Percentiles rank a stretch among this genome's conserved stretches.
phyloP scores from a whole-genome alignment of 2,329 filamentous ascomycete genomes.

The Cladosporium sp. region DNA sequence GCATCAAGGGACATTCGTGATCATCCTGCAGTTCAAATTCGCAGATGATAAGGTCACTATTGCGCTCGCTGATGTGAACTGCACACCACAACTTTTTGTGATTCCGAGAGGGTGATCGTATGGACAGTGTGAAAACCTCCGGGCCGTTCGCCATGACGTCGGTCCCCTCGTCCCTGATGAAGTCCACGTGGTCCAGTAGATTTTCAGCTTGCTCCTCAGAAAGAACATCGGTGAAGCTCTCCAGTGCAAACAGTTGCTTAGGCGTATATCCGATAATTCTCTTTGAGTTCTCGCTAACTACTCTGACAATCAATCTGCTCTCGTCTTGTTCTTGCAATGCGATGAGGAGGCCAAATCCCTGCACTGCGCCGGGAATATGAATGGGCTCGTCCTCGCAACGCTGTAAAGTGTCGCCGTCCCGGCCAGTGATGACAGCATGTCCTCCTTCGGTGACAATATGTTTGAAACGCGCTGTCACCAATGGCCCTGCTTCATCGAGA shows the following conservation, averaged over 20 bases:
- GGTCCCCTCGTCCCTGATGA: slow-evolving; percentile 78
- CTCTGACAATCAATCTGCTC: slow-evolving; percentile 67
- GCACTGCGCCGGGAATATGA: slow-evolving; percentile 78
- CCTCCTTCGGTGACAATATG: slow-evolving; percentile 75
- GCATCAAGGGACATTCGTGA: slow-evolving; percentile 64
- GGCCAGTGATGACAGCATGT: slow-evolving; percentile 79
- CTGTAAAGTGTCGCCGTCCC: slow-evolving; percentile 69
- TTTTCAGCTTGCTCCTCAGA: slow-evolving; percentile 82
- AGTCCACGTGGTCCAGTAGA: slow-evolving; percentile 82
- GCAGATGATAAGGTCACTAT: slow-evolving; percentile 74
- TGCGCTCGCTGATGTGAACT: slow-evolving; percentile 70
- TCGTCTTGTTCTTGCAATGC: slow-evolving; percentile 70
- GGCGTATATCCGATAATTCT: slow-evolving; percentile 75
- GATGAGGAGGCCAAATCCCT: slow-evolving; percentile 76
- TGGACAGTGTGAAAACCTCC: slow-evolving; percentile 78
- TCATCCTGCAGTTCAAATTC: slow-evolving; percentile 89
- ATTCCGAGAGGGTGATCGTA: slow-evolving; percentile 57
- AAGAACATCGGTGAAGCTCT: slow-evolving; percentile 79
- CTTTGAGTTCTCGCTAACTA: slow-evolving; percentile 79
- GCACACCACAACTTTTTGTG: slow-evolving; percentile 81
- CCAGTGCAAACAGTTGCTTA: slow-evolving; percentile 69
- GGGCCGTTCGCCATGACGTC: slow-evolving; percentile 75
- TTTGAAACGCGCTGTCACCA: slow-evolving; percentile 74
- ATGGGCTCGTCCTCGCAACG: slow-evolving; percentile 90
- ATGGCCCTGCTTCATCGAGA: slow-evolving; percentile 29